These are phyloP conservation scores for Penicillium dipodomyicola DNA, from an alignment of 495 filamentous ascomycete genomes.

Conservation along the genomic window DNA sequence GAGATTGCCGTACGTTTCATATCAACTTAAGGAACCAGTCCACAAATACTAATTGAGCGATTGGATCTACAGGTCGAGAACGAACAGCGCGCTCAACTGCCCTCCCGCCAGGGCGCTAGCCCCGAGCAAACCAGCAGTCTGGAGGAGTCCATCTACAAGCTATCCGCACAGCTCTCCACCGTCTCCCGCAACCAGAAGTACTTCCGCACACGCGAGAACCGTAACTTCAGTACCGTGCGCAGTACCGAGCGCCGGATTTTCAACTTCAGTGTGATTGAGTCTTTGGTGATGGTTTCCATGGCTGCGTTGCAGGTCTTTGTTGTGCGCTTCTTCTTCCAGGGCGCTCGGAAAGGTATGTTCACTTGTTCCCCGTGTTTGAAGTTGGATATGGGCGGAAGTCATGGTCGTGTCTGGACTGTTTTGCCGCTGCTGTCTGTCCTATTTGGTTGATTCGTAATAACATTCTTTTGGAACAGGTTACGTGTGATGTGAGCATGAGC, in stretches of 20 bases:
- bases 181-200: slow-evolving; percentile 98
- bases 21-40: neutral
- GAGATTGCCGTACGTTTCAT: slow-evolving; percentile 79
- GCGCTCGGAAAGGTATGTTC: slow-evolving; percentile 65
- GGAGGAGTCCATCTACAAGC: slow-evolving; percentile 94
- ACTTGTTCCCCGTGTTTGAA: neutral
- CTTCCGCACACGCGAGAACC: slow-evolving; percentile 97
- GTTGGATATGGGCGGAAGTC: neutral
- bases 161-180: slow-evolving; percentile 91
- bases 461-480: slow-evolving; percentile 26
- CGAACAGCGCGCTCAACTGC: slow-evolving; percentile 76
- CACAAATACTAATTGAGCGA: slow-evolving; percentile 9
- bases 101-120: slow-evolving; percentile 84
- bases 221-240: slow-evolving; percentile 96
- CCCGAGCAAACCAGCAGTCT: slow-evolving; percentile 89
- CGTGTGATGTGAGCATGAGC: slow-evolving; percentile 44
- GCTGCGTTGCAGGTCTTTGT: slow-evolving; percentile 96
- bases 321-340: slow-evolving; percentile 98
- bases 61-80: slow-evolving; percentile 68
- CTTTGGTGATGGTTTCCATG: slow-evolving; percentile 91
- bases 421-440: neutral
- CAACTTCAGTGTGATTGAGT: slow-evolving; percentile 95
- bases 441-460: slow-evolving; percentile 1
- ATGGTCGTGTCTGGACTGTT: neutral
- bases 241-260: slow-evolving; percentile 95